Base-by-base conservation (phyloP, 2,329 filamentous ascomycete genomes). In the Monosporascus sp. region DNA sequence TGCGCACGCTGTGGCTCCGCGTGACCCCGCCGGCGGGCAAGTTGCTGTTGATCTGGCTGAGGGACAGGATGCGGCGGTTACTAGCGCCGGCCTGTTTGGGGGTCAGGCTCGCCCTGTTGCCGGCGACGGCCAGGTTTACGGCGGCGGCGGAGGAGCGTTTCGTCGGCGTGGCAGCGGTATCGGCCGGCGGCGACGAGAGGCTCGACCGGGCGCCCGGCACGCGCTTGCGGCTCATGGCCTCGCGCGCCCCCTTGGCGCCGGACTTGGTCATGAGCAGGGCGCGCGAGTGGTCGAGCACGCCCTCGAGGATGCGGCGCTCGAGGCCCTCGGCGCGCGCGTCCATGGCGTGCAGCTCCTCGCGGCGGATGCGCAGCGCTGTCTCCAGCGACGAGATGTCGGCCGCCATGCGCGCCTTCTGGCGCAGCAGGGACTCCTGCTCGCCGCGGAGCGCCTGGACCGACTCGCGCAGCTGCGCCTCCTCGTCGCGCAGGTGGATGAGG, bases 261-360 rank as follows among this genome's bases (percentile, higher is more conserved):
- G 81, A 74, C 73, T 89, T 86, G 60, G 84, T 77, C 75, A 94
- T 88, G 53, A 97, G 81, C n/a, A 97, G 79, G 25, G 93, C 85
- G 6, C 93, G 88, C 20, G 93, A 97, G 68, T 97, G 93, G 62
- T 97, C 92, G 74, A 99, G 95, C 57, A 97, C 90, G 25, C 93
- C 92, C 60, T 97, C 93, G 34, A 99, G 75, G 60, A 99, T 96
- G 25, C 94, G 86, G 50, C 92, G 88, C 73, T 99, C 94, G 24
- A 99, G 78, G 3, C 84, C 83, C 68, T 97, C 91, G 3, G 93
- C 94, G 57, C 93, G 88, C 11, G 81, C 77, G 68, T 97, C 93
- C 89, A 99, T 97, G 25, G 88, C 81, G 46, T 90, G 84, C 54
- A 99, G 83, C 72, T 97, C 94, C 61, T 97, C 93, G 45, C 90